These are phyloP conservation scores for Anaeromyces robustus DNA, from an alignment of 192 early-diverging fungal genomes.

Conservation along the genomic window DNA sequence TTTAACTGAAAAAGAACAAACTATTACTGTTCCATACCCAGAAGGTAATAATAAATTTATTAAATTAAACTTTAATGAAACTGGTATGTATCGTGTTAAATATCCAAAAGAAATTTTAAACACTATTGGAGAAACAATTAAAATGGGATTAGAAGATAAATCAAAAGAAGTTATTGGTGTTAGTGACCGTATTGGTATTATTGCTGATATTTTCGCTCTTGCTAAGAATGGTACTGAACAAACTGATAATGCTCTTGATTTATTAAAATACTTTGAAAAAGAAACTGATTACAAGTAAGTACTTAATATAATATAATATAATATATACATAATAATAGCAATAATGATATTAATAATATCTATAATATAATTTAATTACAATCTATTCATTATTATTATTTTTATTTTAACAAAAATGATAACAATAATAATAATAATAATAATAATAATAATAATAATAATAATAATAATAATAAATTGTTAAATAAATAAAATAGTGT, in stretches of 20 bases:
- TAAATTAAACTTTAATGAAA: slow-evolving; percentile 73
- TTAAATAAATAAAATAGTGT: neutral
- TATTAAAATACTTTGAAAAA: slow-evolving; percentile 51
- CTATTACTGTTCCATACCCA: neutral
- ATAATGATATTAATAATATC: too few species aligned
- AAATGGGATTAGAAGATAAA: slow-evolving; percentile 1
- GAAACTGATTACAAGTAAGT: slow-evolving; percentile 62
- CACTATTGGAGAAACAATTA: slow-evolving; percentile 20
- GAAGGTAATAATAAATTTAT: slow-evolving; percentile 17
- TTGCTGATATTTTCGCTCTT: slow-evolving; percentile 69
- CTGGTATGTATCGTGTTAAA: slow-evolving; percentile 75
- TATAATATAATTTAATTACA: too few species aligned
- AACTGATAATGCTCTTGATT: slow-evolving; percentile 56
- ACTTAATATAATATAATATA: too few species aligned
- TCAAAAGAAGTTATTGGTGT: slow-evolving; percentile 11
- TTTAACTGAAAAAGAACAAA: neutral
- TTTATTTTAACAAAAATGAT: too few species aligned
- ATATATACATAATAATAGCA: too few species aligned
- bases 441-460: too few species aligned
- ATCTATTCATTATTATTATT: too few species aligned
- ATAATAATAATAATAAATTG: too few species aligned
- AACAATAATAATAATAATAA: too few species aligned
- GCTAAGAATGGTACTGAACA: slow-evolving; percentile 59
- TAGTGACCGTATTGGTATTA: slow-evolving; percentile 62
- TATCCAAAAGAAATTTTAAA: slow-evolving; percentile 14